These are phyloP conservation scores for Mycena latifolia DNA, from an alignment of 768 basidiomycete genomes.

Conservation along the genomic window DNA sequence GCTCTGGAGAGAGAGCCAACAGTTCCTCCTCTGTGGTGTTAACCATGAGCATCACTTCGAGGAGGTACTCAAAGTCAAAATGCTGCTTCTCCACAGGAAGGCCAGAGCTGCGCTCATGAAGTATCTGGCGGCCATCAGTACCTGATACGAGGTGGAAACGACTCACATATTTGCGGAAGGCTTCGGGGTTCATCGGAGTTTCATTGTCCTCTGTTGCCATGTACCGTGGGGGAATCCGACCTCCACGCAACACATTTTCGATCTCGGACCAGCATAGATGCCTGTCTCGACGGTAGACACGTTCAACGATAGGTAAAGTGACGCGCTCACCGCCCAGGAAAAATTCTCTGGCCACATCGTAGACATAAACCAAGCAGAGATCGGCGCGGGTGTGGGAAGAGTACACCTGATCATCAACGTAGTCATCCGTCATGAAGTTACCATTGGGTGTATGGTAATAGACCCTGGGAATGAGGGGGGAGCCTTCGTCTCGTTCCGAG, in stretches of 20 bases:
- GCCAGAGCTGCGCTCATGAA: background rate
- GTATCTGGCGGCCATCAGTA: too few species aligned
- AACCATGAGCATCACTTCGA: background rate
- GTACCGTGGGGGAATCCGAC: background rate
- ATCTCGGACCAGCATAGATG: slow-evolving; percentile 11
- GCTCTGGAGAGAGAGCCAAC: background rate
- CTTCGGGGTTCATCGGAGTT: slow-evolving; percentile 12
- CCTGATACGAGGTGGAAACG: background rate
- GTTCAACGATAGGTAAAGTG: background rate
- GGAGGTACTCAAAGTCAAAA: background rate
- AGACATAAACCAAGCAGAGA: background rate
- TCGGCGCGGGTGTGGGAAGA: background rate
- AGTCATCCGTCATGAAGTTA: background rate
- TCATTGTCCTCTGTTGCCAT: background rate
- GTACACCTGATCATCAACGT: background rate
- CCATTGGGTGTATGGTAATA: background rate
- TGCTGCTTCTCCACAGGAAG: background rate
- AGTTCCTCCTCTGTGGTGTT: background rate
- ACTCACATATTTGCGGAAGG: background rate
- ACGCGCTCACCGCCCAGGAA: slow-evolving; percentile 3
- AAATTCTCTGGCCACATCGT: background rate
- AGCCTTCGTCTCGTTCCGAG: background rate
- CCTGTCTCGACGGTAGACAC: background rate
- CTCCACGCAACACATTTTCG: background rate
- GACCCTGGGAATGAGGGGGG: background rate